These are phyloP conservation scores for Coleophoma crateriformis DNA, from an alignment of 2,329 filamentous ascomycete genomes.

Conservation along the genomic window DNA sequence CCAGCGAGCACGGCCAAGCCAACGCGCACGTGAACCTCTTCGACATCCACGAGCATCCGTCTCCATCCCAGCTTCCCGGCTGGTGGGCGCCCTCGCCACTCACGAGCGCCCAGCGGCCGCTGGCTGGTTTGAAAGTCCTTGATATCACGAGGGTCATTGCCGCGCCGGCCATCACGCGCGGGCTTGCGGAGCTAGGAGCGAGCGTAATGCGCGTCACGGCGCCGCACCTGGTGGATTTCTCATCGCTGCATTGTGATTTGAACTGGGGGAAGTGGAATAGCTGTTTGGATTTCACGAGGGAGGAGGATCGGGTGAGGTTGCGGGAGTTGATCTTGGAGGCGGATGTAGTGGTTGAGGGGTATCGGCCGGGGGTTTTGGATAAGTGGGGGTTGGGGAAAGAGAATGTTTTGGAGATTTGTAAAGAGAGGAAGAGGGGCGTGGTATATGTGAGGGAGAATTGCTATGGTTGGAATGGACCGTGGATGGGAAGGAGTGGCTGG, in stretches of 20 bases:
- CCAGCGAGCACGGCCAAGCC: slow-evolving; percentile 34
- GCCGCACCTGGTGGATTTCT: slow-evolving; percentile 30
- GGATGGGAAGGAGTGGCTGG: slow-evolving; percentile 40
- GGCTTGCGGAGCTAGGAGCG: slow-evolving; percentile 36
- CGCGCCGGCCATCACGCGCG: slow-evolving; percentile 34
- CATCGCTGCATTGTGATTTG: slow-evolving; percentile 26
- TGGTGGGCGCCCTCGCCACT: slow-evolving; percentile 4
- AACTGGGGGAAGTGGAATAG: slow-evolving; percentile 42
- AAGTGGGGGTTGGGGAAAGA: slow-evolving; percentile 35
- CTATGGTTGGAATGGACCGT: slow-evolving; percentile 42
- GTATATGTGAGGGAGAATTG: slow-evolving; percentile 45
- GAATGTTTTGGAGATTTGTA: slow-evolving; percentile 33
- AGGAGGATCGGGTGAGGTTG: slow-evolving; percentile 33
- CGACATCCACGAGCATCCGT: slow-evolving; percentile 26
- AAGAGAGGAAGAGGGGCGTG: slow-evolving; percentile 34
- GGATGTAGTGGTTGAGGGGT: slow-evolving; percentile 50
- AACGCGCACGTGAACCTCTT: slow-evolving; percentile 35
- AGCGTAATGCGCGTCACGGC: slow-evolving; percentile 40
- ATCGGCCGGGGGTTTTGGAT: slow-evolving; percentile 37
- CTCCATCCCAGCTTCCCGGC: slow-evolving; percentile 1
- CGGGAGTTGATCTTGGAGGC: slow-evolving; percentile 37
- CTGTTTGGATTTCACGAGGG: slow-evolving; percentile 39
- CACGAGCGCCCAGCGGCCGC: slow-evolving; percentile 2
- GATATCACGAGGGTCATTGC: slow-evolving; percentile 38
- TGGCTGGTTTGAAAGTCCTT: slow-evolving; percentile 27